Percentiles rank a stretch among this genome's conserved stretches.
phyloP scores from a whole-genome alignment of 2,329 filamentous ascomycete species.

The Venturiaceae sp. region DNA sequence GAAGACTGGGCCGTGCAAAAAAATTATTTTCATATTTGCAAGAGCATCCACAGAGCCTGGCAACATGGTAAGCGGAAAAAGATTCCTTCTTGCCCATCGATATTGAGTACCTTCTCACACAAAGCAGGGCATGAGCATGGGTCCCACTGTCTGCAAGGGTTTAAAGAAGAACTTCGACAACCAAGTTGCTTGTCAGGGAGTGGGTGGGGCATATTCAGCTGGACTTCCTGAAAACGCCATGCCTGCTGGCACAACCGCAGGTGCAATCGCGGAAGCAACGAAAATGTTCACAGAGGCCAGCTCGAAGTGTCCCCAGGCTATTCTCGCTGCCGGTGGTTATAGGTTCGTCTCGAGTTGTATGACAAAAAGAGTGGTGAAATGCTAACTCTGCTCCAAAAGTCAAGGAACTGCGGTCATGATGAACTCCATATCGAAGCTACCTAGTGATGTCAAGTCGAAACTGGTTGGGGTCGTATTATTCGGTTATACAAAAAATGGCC shows the following conservation, averaged over 20 bases:
- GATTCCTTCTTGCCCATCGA: no score
- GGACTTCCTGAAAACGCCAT: background rate
- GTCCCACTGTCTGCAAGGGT: conserved; percentile 1
- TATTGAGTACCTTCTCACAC: no score
- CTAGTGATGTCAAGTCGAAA: conserved; percentile 15
- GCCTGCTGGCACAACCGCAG: background rate
- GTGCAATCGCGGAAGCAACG: background rate
- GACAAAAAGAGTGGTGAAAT: conserved; percentile 14
- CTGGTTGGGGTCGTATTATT: conserved; percentile 33
- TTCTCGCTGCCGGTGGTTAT: background rate
- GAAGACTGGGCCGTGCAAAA: conserved; percentile 22
- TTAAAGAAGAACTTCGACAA: background rate
- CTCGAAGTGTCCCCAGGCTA: background rate
- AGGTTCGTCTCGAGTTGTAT: conserved; percentile 15
- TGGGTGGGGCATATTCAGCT: background rate
- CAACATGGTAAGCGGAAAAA: conserved; percentile 27
- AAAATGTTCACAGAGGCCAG: background rate
- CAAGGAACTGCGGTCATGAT: conserved; percentile 36
- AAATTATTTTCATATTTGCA: conserved; percentile 30
- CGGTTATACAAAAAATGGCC: conserved; percentile 30
- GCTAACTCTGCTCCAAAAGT: no score
- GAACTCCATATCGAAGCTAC: conserved; percentile 25
- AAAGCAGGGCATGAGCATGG: no score
- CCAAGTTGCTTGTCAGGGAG: conserved; percentile 27
- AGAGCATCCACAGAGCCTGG: conserved; percentile 30